Evolutionary conservation across 148 eudicot genomes (phyloP), one percentile per base, ranked within the genome.

Genomic region (Diospyros kaki): DNA sequence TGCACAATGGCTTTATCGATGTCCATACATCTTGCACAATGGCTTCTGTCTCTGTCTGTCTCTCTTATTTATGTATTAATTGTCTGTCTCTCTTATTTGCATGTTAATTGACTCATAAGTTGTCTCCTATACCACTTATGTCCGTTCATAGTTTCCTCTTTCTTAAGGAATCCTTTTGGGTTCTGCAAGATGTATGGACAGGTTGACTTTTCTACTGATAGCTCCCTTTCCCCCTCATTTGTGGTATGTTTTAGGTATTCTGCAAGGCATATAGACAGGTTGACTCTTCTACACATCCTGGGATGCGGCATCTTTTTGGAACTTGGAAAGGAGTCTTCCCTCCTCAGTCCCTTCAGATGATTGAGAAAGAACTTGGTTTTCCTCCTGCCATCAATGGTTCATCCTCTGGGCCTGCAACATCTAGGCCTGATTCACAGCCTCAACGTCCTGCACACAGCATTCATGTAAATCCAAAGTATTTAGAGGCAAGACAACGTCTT

Each of bases 261-360:
- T 93, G 98, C 85, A 93, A 91, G 86, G 97, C 93, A 10, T 96
- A 96, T 78, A 87, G 83, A 73, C 99, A 86, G 81, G 99, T 89
- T 61, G 97, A 89, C 76, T 81, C 94, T 78, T 78, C 99, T 71
- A 75, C 81, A 68, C 94, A 91, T 83, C 58, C 84, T 55, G 82
- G 87, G 66, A 93, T 96, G 99, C 87, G 90, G 68, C 98, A 89
- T 87, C 93, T 96, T 66, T 96, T 96, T 86, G 93, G 94, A 78
- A 96, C 99, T 3, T 96, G 99, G 99, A 96, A 87, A 78, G 96
- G 91, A 78, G 98, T 96, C 48, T 96, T 96, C 76, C 99, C 99
- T 73, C 84, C 84, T 76, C 98, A 93, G 78, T 17, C 87, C 39
- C 94, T 96, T 82, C 98, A 93, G 85, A 62, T 82, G 75, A 96